phyloP scores from a whole-genome alignment of 495 filamentous ascomycete species.

The Rhypophila decipiens region DNA sequence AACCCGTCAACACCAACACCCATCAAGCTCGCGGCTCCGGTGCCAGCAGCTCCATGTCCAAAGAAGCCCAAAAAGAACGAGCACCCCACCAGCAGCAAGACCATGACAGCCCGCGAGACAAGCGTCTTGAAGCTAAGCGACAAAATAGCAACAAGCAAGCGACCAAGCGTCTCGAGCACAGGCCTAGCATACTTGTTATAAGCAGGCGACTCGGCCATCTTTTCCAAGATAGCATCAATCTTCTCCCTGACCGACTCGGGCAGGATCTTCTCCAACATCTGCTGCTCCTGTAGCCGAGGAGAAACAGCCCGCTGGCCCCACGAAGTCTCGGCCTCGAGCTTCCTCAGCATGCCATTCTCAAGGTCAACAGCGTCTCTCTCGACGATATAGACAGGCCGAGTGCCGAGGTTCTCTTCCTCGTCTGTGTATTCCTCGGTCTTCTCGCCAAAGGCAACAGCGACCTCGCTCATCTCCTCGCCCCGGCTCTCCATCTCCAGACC shows the following conservation, averaged over 20 bases:
- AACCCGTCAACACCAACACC: background rate
- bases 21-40: background rate
- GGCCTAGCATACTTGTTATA: constrained; percentile 3
- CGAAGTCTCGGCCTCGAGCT: background rate
- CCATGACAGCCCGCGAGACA: background rate
- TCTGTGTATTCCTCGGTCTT: background rate
- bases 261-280: background rate
- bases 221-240: background rate
- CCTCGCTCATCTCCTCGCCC: background rate
- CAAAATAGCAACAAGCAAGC: background rate
- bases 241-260: background rate
- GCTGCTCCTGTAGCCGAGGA: too few species aligned
- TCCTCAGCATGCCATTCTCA: background rate
- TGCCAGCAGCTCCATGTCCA: background rate
- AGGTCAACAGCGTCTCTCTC: too few species aligned
- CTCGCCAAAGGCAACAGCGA: background rate
- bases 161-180: background rate
- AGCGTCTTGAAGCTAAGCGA: background rate
- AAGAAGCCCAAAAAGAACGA: constrained; percentile 10
- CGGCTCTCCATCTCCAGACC: background rate
- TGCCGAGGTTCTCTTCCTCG: background rate
- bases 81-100: constrained; percentile 12
- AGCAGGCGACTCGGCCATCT: constrained; percentile 6
- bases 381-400: too few species aligned
- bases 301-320: background rate